Percentiles rank a stretch among this genome's conserved stretches.
These are phyloP conservation scores for Ophiocordyceps camponoti-leonardi DNA, from an alignment of 2,329 filamentous ascomycete species.

Conservation along the genomic window DNA sequence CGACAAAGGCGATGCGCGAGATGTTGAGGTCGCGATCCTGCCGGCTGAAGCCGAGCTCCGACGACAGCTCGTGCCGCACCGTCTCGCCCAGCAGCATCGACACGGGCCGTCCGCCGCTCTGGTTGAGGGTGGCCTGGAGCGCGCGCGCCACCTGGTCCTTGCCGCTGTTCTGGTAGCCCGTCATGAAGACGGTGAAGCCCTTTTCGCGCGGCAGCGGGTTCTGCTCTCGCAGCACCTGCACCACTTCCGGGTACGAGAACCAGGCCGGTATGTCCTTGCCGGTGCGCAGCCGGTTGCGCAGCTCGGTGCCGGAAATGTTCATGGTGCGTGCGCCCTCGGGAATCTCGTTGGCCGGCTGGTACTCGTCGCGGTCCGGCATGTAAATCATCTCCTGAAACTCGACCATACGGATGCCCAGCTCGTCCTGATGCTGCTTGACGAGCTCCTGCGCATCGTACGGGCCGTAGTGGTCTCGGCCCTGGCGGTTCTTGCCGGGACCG, in stretches of 20 bases:
- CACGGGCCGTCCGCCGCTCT: slow-evolving; percentile 89
- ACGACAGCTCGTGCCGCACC: slow-evolving; percentile 80
- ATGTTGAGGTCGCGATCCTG: slow-evolving; percentile 93
- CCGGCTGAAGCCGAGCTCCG: slow-evolving; percentile 86
- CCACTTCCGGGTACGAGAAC: slow-evolving; percentile 99
- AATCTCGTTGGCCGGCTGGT: slow-evolving; percentile 84
- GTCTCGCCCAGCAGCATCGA: slow-evolving; percentile 92
- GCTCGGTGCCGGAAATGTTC: slow-evolving; percentile 78
- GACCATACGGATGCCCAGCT: slow-evolving; percentile 97
- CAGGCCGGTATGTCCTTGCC: slow-evolving; percentile 94
- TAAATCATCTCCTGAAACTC: slow-evolving; percentile 99
- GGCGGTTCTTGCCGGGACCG: slow-evolving; percentile 94
- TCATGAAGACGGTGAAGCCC: slow-evolving; percentile 97
- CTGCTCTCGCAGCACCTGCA: slow-evolving; percentile 87
- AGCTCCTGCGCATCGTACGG: slow-evolving; percentile 94
- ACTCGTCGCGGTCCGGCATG: slow-evolving; percentile 92
- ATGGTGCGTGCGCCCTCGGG: slow-evolving; percentile 66
- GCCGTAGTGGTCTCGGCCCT: slow-evolving; percentile 92
- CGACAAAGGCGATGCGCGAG: slow-evolving; percentile 88
- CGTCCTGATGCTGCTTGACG: slow-evolving; percentile 88
- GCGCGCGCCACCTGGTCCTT: slow-evolving; percentile 95
- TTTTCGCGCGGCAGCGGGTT: slow-evolving; percentile 82
- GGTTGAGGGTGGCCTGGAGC: slow-evolving; percentile 91
- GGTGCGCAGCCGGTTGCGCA: slow-evolving; percentile 76
- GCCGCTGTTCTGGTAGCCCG: slow-evolving; percentile 88